phyloP scores from a whole-genome alignment of 306 rosid species.

The Astragalus membranaceus region DNA sequence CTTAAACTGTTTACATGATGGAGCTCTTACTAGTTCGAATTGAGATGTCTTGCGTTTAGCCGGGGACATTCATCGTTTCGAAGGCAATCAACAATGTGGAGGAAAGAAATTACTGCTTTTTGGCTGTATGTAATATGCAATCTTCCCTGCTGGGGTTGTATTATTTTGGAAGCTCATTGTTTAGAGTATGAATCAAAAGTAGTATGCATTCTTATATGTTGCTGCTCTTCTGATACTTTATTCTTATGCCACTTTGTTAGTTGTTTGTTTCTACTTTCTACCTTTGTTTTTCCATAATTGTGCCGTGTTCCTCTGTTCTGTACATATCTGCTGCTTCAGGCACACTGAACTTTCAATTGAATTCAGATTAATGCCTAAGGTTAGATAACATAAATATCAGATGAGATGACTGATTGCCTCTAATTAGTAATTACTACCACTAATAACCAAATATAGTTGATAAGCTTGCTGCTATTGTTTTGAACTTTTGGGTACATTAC shows the following conservation, averaged over 20 bases:
- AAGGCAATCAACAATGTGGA: neutral
- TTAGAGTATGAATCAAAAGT: neutral
- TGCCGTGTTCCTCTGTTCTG: neutral
- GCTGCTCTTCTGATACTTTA: neutral
- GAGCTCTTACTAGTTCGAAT: neutral
- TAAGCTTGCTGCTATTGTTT: neutral
- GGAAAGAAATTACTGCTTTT: slow-evolving; percentile 1
- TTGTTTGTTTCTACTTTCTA: neutral
- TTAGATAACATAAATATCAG: neutral
- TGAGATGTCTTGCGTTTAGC: neutral
- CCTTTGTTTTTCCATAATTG: neutral
- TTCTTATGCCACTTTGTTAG: neutral
- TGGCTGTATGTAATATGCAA: neutral
- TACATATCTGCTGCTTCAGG: too few relatives aligned
- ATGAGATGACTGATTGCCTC: neutral
- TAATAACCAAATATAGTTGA: neutral
- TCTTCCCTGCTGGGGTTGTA: neutral
- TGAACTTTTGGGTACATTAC: neutral
- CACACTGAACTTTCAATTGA: neutral
- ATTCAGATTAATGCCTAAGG: neutral
- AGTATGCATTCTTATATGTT: neutral
- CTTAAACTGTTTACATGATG: neutral
- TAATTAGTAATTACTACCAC: neutral
- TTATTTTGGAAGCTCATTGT: neutral
- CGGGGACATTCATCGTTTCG: neutral